A percentile compares a stretch with the other conserved stretches of the same genome.
phyloP scores from a whole-genome alignment of 2,329 filamentous ascomycete species.

The Gaeumannomyces tritici region DNA sequence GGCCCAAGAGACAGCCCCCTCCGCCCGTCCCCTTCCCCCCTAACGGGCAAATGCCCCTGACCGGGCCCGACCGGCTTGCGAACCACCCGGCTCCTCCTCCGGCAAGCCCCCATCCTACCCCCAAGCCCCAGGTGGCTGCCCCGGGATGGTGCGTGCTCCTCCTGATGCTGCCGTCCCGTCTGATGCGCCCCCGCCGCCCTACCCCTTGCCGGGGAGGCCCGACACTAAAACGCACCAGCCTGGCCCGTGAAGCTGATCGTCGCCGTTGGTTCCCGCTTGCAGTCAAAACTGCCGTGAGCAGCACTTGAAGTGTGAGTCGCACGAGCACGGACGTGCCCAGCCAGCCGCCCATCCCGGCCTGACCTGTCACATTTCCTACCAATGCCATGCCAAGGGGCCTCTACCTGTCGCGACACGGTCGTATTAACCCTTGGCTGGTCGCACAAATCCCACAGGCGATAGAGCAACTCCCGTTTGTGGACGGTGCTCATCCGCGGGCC shows the following conservation, averaged over 20 bases:
- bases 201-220: too few species aligned
- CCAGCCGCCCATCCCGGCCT: background rate
- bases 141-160: background rate
- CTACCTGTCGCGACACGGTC: background rate
- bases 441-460: slow-evolving; percentile 22
- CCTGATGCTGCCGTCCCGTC: background rate
- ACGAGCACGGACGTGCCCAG: background rate
- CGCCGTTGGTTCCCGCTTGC: background rate
- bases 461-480: slow-evolving; percentile 23
- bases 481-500: slow-evolving; percentile 17
- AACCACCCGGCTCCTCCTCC: background rate
- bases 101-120: background rate
- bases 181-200: too few species aligned
- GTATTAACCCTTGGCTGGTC: background rate
- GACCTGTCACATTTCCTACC: background rate
- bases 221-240: too few species aligned
- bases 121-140: background rate
- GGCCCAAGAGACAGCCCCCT: background rate
- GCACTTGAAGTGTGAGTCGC: slow-evolving; percentile 33
- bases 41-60: background rate
- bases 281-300: slow-evolving; percentile 37
- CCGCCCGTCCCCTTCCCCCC: background rate
- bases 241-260: background rate
- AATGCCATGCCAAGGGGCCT: background rate
- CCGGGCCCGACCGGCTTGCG: background rate